Evolutionary conservation across 1,284 basidiomycete species (phyloP).

Genomic region (Boletus smithii): DNA sequence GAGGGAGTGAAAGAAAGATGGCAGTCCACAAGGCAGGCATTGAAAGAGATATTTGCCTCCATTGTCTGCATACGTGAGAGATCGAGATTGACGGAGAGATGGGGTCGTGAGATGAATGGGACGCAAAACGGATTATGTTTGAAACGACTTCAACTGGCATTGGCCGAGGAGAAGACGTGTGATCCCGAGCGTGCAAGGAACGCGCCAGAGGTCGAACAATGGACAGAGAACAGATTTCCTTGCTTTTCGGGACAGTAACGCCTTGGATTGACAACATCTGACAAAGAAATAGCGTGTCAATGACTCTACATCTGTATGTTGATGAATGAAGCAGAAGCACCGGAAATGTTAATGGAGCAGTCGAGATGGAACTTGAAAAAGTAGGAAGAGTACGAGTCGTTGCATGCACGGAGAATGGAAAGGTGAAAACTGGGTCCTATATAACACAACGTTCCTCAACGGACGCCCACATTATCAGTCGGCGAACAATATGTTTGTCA

Average conservation of each 20-base stretch:
- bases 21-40: conserved; percentile 44
- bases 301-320: neutral
- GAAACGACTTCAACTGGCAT: conserved; percentile 45
- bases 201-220: neutral
- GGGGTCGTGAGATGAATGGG: conserved; percentile 25
- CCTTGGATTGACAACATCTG: conserved; percentile 16
- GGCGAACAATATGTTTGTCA: conserved; percentile 2
- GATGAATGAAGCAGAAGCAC: conserved; percentile 2
- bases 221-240: neutral
- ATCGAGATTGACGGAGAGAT: conserved; percentile 32
- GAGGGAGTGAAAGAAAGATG: conserved; percentile 42
- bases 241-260: neutral
- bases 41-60: conserved; percentile 44
- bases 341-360: neutral
- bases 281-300: neutral
- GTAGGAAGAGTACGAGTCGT: neutral
- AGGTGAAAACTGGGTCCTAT: neutral
- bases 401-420: neutral
- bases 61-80: conserved; percentile 46
- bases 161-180: conserved; percentile 9
- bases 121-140: conserved; percentile 36
- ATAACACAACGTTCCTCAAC: neutral
- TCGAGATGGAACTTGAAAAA: neutral
- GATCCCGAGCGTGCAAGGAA: neutral
- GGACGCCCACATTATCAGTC: conserved; percentile 12